Conservation (phyloP, 768 basidiomycete genomes). For the Lactarius hatsudake region DNA sequence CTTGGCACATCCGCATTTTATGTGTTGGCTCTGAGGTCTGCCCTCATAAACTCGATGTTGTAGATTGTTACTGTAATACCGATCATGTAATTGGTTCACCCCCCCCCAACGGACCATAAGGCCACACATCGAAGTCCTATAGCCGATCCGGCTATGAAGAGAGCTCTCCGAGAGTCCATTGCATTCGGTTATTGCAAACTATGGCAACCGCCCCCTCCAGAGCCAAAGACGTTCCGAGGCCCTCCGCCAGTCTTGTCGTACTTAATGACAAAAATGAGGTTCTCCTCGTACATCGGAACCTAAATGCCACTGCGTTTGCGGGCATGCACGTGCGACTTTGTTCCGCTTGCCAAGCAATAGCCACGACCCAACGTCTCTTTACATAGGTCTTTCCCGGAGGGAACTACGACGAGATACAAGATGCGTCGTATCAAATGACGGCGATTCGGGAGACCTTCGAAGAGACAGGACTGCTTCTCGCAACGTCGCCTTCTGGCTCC, state of each 20-base stretch:
- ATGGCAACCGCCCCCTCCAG: conserved; percentile 13
- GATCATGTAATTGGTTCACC: neutral
- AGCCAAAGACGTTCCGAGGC: conserved; percentile 43
- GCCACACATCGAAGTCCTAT: neutral
- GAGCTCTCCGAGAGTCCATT: neutral
- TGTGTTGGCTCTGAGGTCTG: neutral
- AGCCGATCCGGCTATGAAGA: neutral
- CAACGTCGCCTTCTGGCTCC: conserved; percentile 36
- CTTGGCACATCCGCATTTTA: neutral
- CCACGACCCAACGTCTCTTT: neutral
- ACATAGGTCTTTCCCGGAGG: conserved; percentile 75
- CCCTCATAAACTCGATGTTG: neutral
- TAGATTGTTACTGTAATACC: neutral
- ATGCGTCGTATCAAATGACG: conserved; percentile 53
- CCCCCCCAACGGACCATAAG: no score
- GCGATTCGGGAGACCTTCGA: conserved; percentile 79
- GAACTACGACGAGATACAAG: conserved; percentile 60
- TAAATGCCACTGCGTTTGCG: conserved; percentile 58
- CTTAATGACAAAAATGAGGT: conserved; percentile 66
- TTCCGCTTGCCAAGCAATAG: neutral
- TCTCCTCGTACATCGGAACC: conserved; percentile 68
- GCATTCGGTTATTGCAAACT: neutral
- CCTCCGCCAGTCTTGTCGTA: conserved; percentile 65
- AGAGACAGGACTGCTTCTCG: conserved; percentile 66
- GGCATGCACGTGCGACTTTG: conserved; percentile 57